Evolutionary conservation across 2,329 filamentous ascomycete species (phyloP).

Genomic region (Curvularia verruculosa): DNA sequence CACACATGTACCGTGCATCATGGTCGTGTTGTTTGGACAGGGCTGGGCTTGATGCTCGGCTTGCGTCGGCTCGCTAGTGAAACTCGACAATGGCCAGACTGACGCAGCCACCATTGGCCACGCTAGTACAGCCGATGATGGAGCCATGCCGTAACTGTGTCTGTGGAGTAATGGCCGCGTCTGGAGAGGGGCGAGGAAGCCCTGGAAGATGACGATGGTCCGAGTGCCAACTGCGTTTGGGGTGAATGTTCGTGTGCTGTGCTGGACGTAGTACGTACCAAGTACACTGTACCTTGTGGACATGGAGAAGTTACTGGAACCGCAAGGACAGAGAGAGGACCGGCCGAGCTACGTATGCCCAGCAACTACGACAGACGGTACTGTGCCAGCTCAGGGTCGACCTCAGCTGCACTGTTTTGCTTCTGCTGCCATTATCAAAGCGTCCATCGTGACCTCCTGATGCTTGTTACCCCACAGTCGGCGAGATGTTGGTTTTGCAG

Average conservation of each 20-base stretch:
- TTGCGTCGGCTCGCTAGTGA: conserved; percentile 36
- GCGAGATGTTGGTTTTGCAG: conserved; percentile 3
- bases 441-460: conserved; percentile 15
- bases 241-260: background rate
- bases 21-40: conserved; percentile 19
- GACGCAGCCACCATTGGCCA: conserved; percentile 20
- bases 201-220: background rate
- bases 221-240: background rate
- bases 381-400: background rate
- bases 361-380: background rate
- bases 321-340: background rate
- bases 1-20: conserved; percentile 15
- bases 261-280: background rate
- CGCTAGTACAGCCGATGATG: conserved; percentile 12
- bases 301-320: background rate
- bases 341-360: background rate
- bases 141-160: conserved; percentile 9
- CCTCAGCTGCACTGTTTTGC: background rate
- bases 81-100: conserved; percentile 19
- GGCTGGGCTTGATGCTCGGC: conserved; percentile 31
- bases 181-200: background rate
- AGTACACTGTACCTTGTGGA: background rate
- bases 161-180: background rate
- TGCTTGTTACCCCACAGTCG: conserved; percentile 21
- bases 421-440: conserved; percentile 2